A percentile compares a stretch with the other conserved stretches of the same genome.
phyloP scores from a whole-genome alignment of 2,329 filamentous ascomycete species.

The Fusarium redolens region DNA sequence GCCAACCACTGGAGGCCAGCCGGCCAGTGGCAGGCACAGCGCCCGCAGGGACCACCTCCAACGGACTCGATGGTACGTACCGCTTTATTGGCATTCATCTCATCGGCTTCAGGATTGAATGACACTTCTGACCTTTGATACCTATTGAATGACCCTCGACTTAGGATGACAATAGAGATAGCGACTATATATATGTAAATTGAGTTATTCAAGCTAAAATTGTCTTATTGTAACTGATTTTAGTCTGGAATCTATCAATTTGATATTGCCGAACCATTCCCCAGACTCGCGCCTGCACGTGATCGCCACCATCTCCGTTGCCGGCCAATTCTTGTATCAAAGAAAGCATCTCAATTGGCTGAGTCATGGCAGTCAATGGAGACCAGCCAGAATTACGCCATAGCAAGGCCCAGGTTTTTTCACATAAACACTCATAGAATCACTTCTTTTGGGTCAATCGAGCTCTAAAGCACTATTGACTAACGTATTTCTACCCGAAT shows the following conservation, averaged over 20 bases:
- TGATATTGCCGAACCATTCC: not conserved
- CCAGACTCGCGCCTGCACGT: slow-evolving; percentile 18
- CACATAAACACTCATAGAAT: slow-evolving; percentile 31
- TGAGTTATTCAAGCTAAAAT: not conserved
- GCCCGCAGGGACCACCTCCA: slow-evolving; percentile 32
- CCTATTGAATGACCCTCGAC: not conserved
- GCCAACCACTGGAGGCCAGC: slow-evolving; percentile 6
- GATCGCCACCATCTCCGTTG: slow-evolving; percentile 34
- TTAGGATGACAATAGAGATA: not conserved
- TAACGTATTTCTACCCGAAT: slow-evolving; percentile 19
- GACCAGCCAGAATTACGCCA: slow-evolving; percentile 45
- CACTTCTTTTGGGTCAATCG: slow-evolving; percentile 31
- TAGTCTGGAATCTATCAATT: not conserved
- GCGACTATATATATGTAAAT: not conserved
- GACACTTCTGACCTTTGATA: not conserved
- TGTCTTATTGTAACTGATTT: not conserved
- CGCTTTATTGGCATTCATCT: not conserved
- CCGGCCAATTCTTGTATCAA: slow-evolving; percentile 29
- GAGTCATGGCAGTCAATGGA: slow-evolving; percentile 35
- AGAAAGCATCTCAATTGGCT: slow-evolving; percentile 40
- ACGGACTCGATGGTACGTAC: slow-evolving; percentile 17
- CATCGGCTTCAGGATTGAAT: not conserved
- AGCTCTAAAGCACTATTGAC: slow-evolving; percentile 16
- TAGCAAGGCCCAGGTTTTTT: slow-evolving; percentile 39
- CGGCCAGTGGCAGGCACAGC: slow-evolving; percentile 2